Evolutionary conservation across 2,329 filamentous ascomycete species (phyloP).

Genomic region (Colletotrichum costaricense): DNA sequence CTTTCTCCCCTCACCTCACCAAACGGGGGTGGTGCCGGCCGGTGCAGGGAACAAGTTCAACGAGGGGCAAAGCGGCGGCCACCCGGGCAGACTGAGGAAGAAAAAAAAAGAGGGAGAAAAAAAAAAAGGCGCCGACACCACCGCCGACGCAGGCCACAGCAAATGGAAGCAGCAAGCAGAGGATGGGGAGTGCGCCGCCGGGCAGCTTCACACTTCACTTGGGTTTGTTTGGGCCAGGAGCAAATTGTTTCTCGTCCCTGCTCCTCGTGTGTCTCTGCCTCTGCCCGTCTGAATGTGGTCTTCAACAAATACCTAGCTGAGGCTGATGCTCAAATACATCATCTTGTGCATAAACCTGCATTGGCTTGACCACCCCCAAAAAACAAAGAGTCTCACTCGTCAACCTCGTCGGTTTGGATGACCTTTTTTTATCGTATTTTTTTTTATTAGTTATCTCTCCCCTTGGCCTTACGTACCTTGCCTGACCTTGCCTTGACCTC

Average conservation of each 20-base stretch:
- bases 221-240: slow-evolving; percentile 4
- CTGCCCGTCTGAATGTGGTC: slow-evolving; percentile 8
- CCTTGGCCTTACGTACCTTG: background rate
- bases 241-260: slow-evolving; percentile 26
- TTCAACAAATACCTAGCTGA: slow-evolving; percentile 33
- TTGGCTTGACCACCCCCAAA: background rate
- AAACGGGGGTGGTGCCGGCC: background rate
- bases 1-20: background rate
- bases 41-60: slow-evolving; percentile 15
- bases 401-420: slow-evolving; percentile 1
- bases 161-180: background rate
- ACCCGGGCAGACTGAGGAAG: background rate
- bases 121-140: slow-evolving; percentile 1
- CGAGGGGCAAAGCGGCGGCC: slow-evolving; percentile 13
- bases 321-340: slow-evolving; percentile 17
- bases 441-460: slow-evolving; percentile 24
- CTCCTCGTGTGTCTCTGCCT: slow-evolving; percentile 22
- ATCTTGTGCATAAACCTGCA: slow-evolving; percentile 24
- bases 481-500: background rate
- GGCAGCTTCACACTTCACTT: background rate
- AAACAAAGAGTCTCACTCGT: slow-evolving; percentile 19
- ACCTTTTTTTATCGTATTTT: slow-evolving; percentile 23
- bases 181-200: background rate
- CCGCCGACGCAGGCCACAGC: background rate
- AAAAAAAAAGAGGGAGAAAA: background rate